Base-by-base conservation (phyloP, 163 green algal genomes). In the Chloromonas sp. region DNA sequence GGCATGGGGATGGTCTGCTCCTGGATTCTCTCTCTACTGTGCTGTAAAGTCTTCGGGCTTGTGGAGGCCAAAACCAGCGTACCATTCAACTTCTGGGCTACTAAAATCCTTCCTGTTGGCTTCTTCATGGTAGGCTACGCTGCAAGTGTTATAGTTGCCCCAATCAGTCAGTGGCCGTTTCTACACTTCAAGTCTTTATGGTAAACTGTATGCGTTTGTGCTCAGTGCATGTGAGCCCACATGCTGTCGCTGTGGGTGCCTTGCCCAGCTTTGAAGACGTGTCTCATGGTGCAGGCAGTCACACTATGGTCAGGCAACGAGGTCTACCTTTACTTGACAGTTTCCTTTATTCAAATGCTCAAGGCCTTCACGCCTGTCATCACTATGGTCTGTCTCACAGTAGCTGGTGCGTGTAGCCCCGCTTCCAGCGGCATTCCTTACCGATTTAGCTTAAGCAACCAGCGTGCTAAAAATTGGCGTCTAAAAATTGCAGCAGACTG, bases 331-430 rank as follows among this genome's bases (percentile, higher is more conserved):
- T 95, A 98, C 87, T 90, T 98, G 71, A 91, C 87, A 61, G 85
- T 89, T n/a, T 91, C 90, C 36, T 96, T 96, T 88, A 96, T 97
- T 60, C 91, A 93, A 85, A 94, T 94, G 88, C 85, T 92, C 81
- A 93, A 95, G 84, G 94, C 94, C 2, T 97, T 98, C 89, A 98
- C 95, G 1, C 95, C 95, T 0, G 93, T 98, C 60, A 94, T 98
- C 61, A 98, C 95, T 0, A 98, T 98, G 95, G 0, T 95, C 1
- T 90, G 91, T 2, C 90, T 98, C 0, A 98, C 97, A 82, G 57
- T 94, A 0, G 91, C 93, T 0, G 61, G 87, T 36, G 36, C 36
- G 36, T 36, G 36, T 36, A 36, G 36, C 36, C 36, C 36, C 36
- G 36, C 36, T 36, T 36, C 36, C 36, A 36, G 36, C 36, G 36